phyloP scores from a whole-genome alignment of 108 stramenopile species.

The Hondaea fermentalgiana region DNA sequence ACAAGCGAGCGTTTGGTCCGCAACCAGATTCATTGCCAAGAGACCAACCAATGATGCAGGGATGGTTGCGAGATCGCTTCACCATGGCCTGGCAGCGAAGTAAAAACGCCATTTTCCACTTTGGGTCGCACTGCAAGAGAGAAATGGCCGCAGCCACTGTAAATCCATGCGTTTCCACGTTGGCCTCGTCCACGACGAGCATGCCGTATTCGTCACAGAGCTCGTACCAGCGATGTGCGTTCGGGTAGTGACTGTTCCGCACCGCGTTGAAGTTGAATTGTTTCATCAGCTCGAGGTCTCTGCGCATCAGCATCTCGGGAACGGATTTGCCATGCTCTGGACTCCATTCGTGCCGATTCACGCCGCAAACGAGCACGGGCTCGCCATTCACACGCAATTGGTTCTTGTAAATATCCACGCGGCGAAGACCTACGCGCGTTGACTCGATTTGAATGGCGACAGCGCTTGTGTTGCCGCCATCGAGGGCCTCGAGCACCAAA shows the following conservation, averaged over 20 bases:
- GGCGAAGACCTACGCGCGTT: slow-evolving; percentile 70
- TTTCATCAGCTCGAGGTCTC: slow-evolving; percentile 62
- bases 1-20: slow-evolving; percentile 54
- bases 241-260: slow-evolving; percentile 86
- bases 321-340: slow-evolving; percentile 69
- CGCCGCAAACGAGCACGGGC: slow-evolving; percentile 65
- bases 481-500: slow-evolving; percentile 40
- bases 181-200: slow-evolving; percentile 91
- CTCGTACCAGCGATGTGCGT: slow-evolving; percentile 73
- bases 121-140: slow-evolving; percentile 29
- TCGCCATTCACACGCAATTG: slow-evolving; percentile 46
- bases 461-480: not conserved
- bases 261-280: slow-evolving; percentile 87
- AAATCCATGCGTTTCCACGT: slow-evolving; percentile 91
- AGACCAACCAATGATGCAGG: slow-evolving; percentile 78
- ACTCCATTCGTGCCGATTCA: slow-evolving; percentile 90
- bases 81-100: slow-evolving; percentile 64
- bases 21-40: slow-evolving; percentile 85
- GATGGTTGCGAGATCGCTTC: slow-evolving; percentile 75
- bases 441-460: slow-evolving; percentile 56
- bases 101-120: slow-evolving; percentile 64
- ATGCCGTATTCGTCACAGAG: slow-evolving; percentile 79
- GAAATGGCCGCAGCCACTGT: not conserved
- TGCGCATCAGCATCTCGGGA: slow-evolving; percentile 50
- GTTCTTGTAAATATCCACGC: slow-evolving; percentile 47